These are phyloP conservation scores for Grosmannia penicillata DNA, from an alignment of 2,329 filamentous ascomycete species.

Conservation along the genomic window DNA sequence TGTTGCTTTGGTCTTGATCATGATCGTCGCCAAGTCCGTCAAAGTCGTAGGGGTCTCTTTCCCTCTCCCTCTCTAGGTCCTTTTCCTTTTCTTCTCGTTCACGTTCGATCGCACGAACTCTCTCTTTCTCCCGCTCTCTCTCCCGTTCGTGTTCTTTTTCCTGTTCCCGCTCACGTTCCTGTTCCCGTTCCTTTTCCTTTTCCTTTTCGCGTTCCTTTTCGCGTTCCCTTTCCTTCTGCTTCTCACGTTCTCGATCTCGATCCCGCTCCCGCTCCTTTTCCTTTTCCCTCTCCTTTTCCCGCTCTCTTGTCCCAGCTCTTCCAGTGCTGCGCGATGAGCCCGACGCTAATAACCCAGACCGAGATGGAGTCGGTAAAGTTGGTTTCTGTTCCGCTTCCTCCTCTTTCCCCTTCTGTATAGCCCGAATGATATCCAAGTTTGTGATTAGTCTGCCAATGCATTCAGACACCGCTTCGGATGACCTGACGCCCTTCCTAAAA, in stretches of 20 bases:
- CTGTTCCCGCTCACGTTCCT: constrained; percentile 9
- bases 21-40: constrained; percentile 27
- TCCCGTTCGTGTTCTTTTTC: constrained; percentile 12
- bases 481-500: constrained; percentile 15
- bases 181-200: constrained; percentile 12
- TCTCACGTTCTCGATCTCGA: constrained; percentile 12
- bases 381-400: constrained; percentile 18
- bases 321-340: constrained; percentile 8
- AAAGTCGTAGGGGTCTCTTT: constrained; percentile 23
- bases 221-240: constrained; percentile 14
- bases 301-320: constrained; percentile 12
- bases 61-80: constrained; percentile 14
- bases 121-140: constrained; percentile 3
- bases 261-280: constrained; percentile 7
- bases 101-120: constrained; percentile 10
- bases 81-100: constrained; percentile 12
- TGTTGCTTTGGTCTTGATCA: constrained; percentile 23
- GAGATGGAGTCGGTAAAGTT: constrained; percentile 8
- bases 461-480: constrained; percentile 20
- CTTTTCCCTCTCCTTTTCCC: constrained; percentile 12
- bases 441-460: constrained; percentile 20
- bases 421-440: constrained; percentile 23
- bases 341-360: constrained; percentile 9
- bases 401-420: constrained; percentile 25
- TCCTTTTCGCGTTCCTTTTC: constrained; percentile 18